Evolutionary conservation across 2,329 filamentous ascomycete species (phyloP), one percentile per base, ranked within the genome.

Genomic region (Magnaporthales sp.): DNA sequence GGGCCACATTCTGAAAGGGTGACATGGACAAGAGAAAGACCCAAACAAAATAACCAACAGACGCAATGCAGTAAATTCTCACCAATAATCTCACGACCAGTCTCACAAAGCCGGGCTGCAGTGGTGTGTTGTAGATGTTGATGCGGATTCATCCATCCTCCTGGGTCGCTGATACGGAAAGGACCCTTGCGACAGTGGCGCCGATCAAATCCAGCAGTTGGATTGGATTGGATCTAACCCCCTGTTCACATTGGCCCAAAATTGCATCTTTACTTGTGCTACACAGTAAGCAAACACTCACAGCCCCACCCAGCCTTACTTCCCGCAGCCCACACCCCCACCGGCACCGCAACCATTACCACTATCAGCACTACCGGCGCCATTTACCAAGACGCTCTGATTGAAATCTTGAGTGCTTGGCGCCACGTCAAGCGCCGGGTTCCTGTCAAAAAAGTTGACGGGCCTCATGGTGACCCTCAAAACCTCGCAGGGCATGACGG

Each of bases 401-500:
- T 82, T 82, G 26, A 75, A 73, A 22, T 74, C 76, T 73, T 83
- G 81, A 66, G 72, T 77, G 66, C 78, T 80, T 2, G 79, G 78
- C 2, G 82, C 80, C 15, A 84, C 78, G 73, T 84, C 83, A 10
- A 83, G 69, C 0, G 81, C 80, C 0, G 83, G 83, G 68, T 85
- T 85, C 67, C 76, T 77, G 4, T 79, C 76, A 68, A 84, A 85
- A 70, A 85, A 85, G 68, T 84, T 84, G 4, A 79, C 80, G 0
- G 83, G 82, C 70, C 82, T 80, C 51, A 85, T 71, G 62, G 75
- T 74, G 1, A 85, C 80, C 70, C 78, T 79, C 19, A 83, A 73
- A 15, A 77, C 82, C 75, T 90, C 87, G 71, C 82, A 83, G 0
- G 87, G 87, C 88, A 90, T 90, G 56, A 90, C 84, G 0, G 87